A percentile compares a stretch with the other conserved stretches of the same genome.
Conservation (phyloP, 78 protist species). For the Bodo saltans region DNA sequence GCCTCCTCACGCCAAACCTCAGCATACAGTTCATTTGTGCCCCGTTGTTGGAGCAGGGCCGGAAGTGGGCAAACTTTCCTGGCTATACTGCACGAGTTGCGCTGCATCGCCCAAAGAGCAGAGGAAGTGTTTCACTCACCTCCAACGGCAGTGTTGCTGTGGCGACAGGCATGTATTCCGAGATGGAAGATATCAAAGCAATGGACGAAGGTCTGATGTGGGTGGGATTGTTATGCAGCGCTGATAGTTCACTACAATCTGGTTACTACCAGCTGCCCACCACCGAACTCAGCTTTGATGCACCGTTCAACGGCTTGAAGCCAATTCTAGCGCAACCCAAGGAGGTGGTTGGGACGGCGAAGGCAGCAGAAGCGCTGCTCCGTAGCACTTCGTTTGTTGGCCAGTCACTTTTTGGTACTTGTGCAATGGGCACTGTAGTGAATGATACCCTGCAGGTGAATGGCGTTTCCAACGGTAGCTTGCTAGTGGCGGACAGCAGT, state of each 20-base stretch:
- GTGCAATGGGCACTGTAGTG: not conserved
- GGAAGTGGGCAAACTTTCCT: not conserved
- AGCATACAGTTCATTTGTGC: too few relatives aligned
- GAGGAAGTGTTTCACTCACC: not conserved
- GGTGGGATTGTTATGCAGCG: not conserved
- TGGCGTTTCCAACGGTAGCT: not conserved
- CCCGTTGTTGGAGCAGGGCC: too few relatives aligned
- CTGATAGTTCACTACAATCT: too few relatives aligned
- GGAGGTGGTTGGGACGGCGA: not conserved
- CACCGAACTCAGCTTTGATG: not conserved
- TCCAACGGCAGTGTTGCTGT: not conserved
- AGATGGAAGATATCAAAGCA: not conserved
- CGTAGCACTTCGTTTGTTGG: not conserved
- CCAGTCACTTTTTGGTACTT: not conserved
- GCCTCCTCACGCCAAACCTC: not conserved
- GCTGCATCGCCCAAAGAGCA: not conserved
- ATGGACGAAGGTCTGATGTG: not conserved
- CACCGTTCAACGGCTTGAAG: not conserved
- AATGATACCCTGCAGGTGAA: not conserved
- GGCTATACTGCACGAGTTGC: not conserved
- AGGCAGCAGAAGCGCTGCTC: not conserved
- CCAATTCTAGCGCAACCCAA: not conserved
- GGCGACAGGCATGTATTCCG: not conserved
- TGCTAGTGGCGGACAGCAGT: not conserved
- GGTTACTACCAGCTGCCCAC: too few relatives aligned